These are phyloP conservation scores for Leucosporidium scottii DNA, from an alignment of 768 basidiomycete genomes.

Conservation along the genomic window DNA sequence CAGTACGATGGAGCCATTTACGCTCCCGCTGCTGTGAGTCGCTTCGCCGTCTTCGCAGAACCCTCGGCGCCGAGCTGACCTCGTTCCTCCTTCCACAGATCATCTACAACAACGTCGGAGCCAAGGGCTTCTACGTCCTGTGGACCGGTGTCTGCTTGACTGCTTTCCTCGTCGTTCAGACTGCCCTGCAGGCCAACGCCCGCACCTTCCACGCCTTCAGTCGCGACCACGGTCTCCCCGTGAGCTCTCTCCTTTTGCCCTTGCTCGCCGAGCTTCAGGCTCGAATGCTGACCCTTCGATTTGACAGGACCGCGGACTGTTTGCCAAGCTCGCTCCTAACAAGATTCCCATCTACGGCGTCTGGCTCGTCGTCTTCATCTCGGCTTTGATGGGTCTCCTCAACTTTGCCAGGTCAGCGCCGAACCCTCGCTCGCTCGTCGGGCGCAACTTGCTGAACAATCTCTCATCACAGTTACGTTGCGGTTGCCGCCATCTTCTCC, in stretches of 20 bases:
- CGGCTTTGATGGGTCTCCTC: constrained; percentile 28
- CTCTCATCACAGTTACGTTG: constrained; percentile 15
- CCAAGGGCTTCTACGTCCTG: constrained; percentile 58
- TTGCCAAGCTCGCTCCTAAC: constrained; percentile 62
- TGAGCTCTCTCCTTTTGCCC: too few relatives aligned
- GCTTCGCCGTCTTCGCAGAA: constrained; percentile 57
- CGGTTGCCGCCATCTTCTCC: constrained; percentile 35
- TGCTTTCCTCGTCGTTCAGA: constrained; percentile 60
- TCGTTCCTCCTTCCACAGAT: constrained; percentile 62
- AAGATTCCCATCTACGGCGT: constrained; percentile 53
- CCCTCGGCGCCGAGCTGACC: constrained; percentile 43
- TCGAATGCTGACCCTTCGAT: constrained; percentile 51
- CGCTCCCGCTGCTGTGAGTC: constrained; percentile 41
- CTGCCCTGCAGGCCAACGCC: constrained; percentile 69
- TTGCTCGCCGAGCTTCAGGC: too few relatives aligned
- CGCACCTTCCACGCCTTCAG: constrained; percentile 78
- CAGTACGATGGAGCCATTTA: not conserved
- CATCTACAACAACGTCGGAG: constrained; percentile 62
- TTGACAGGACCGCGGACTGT: constrained; percentile 57
- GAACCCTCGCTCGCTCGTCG: not conserved
- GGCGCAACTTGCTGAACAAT: not conserved
- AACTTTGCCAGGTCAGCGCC: constrained; percentile 11
- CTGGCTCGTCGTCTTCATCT: constrained; percentile 36
- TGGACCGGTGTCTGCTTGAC: constrained; percentile 70
- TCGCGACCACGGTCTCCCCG: constrained; percentile 56